phyloP scores from a whole-genome alignment of 257 asterid species.

The Leonotis leonurus region DNA sequence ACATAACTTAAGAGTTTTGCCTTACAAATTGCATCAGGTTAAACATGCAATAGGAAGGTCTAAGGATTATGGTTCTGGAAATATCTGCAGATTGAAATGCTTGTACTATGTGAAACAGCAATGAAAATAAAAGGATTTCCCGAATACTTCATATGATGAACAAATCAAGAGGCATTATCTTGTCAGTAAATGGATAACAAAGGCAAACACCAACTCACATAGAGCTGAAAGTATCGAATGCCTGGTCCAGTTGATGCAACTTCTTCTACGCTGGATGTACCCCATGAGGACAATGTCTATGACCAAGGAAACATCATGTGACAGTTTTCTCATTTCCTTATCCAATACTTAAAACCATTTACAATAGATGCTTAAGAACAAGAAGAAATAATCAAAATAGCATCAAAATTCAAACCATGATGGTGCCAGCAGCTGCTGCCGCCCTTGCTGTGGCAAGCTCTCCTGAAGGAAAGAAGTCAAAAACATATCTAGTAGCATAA shows the following conservation, averaged over 20 bases:
- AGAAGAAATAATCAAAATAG: background rate
- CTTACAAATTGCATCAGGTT: no score
- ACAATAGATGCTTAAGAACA: background rate
- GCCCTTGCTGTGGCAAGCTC: constrained; percentile 44
- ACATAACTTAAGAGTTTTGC: background rate
- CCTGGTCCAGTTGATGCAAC: constrained; percentile 83
- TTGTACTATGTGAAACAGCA: no score
- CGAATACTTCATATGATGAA: background rate
- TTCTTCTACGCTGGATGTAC: constrained; percentile 71
- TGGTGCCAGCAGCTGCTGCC: background rate
- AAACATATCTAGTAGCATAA: background rate
- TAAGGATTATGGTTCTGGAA: background rate
- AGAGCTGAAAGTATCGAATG: constrained; percentile 75
- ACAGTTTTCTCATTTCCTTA: background rate
- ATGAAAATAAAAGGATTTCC: background rate
- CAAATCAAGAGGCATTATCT: background rate
- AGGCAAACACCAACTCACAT: constrained; percentile 39
- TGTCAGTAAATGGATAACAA: background rate
- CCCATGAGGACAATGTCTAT: constrained; percentile 72
- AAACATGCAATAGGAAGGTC: background rate
- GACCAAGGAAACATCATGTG: constrained; percentile 12
- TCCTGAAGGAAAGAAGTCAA: no score
- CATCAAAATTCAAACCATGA: no score
- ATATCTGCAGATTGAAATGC: background rate
- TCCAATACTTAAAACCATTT: background rate